Evolutionary conservation across 768 basidiomycete species (phyloP), one percentile per base, ranked within the genome.

Genomic region (Xerocomellus amylosporus): DNA sequence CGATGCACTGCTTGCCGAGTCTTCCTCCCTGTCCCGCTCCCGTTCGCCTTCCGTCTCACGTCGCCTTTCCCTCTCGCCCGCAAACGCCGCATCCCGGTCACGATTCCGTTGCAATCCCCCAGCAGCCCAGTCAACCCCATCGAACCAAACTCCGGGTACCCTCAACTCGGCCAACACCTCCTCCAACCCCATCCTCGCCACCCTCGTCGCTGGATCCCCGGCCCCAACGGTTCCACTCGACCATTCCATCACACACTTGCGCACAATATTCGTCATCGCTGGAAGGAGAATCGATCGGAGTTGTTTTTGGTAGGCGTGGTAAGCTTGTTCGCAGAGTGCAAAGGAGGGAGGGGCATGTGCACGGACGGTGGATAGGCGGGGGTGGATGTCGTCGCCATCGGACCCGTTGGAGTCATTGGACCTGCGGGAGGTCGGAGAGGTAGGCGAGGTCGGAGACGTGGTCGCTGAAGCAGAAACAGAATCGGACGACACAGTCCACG

Each of bases 191-290:
- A 90, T 84, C 61, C 73, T 73, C 9, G 77, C 68, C 8, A 81
- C 82, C 20, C 75, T 73, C 7, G 82, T 70, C 1, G 80, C 82
- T 3, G 88, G 86, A 61, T 89, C 82, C 3, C 59, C 72, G 8
- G 59, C 63, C 1, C 66, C 75, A 33, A 59, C 56, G 8, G 61
- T 71, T 60, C 79, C 76, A 12, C 73, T 77, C 4, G 76, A 72
- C 53, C 80, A 85, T 62, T 88, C 86, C 62, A 87, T 81, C 13
- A 88, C 79, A 19, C 87, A 62, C 54, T 81, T 78, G 53, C 85
- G 71, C 5, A 90, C 85, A 43, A 91, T 68, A 63, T 90, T 90
- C 54, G 72, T 74, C 81, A 91, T 81, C 20, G 84, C 80, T 0
- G 86, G 85, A 1, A 81, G 66, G 4, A 91, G 70, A 13, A 90